Evolutionary conservation across 106 monocot species (phyloP).

Genomic region (Acanthochlamys bracteata): DNA sequence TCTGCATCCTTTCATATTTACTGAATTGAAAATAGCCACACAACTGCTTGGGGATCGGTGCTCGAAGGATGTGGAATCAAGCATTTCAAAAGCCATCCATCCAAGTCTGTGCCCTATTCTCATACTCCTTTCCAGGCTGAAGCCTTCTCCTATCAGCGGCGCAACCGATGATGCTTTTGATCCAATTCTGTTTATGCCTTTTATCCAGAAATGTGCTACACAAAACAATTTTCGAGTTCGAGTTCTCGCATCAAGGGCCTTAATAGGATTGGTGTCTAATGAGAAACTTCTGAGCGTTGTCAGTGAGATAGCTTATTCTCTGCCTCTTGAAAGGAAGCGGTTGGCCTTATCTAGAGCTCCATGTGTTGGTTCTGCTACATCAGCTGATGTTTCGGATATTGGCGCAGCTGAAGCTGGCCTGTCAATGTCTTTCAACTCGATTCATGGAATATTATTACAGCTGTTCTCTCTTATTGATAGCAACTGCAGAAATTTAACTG

Average conservation of each 20-base stretch:
- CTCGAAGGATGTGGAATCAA: conserved; percentile 26
- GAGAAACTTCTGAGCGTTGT: conserved; percentile 64
- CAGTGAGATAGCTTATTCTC: conserved; percentile 21
- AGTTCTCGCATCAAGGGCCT: conserved; percentile 81
- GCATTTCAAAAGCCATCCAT: conserved; percentile 72
- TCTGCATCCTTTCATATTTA: conserved; percentile 70
- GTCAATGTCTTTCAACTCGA: conserved; percentile 52
- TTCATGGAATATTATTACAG: conserved; percentile 85
- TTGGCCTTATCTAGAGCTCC: not conserved
- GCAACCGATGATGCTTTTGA: conserved; percentile 63
- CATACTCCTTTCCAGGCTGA: conserved; percentile 82
- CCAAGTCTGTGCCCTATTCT: conserved; percentile 97
- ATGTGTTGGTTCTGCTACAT: not conserved
- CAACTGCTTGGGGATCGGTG: conserved; percentile 37
- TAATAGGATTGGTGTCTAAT: conserved; percentile 87
- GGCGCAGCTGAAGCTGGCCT: not conserved
- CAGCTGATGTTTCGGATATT: not conserved
- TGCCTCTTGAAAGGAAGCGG: conserved; percentile 32
- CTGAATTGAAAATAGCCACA: conserved; percentile 70
- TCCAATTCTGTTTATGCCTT: conserved; percentile 73
- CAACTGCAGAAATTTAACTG: conserved; percentile 63
- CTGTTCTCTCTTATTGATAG: conserved; percentile 62
- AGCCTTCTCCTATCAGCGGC: conserved; percentile 69
- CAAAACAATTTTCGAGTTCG: conserved; percentile 84
- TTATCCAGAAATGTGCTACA: conserved; percentile 70